These are phyloP conservation scores for Eragrostis nindensis DNA, from an alignment of 176 grass and related monocot genomes.

Conservation along the genomic window DNA sequence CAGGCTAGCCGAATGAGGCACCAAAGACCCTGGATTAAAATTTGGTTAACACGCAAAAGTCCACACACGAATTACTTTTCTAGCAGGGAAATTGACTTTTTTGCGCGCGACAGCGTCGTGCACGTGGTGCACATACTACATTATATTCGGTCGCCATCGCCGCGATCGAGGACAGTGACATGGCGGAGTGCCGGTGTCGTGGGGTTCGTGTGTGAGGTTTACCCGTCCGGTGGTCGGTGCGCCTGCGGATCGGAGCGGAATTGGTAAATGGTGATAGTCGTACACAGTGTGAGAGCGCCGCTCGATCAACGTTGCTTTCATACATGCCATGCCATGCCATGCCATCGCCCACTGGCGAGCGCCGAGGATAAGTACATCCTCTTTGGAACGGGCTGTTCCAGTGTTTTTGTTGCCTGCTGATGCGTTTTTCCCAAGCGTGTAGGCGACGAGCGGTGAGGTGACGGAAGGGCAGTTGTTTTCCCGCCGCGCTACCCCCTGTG, in stretches of 20 bases:
- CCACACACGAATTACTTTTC: neutral
- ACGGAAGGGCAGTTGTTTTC: too few species aligned
- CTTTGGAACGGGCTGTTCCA: too few species aligned
- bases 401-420: too few species aligned
- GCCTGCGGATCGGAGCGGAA: neutral
- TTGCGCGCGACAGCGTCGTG: neutral
- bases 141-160: slow-evolving; percentile 13
- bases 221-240: neutral
- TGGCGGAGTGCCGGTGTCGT: neutral
- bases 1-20: slow-evolving; percentile 2
- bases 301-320: too few species aligned
- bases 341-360: too few species aligned
- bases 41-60: neutral
- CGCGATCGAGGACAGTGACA: neutral
- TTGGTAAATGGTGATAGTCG: too few species aligned
- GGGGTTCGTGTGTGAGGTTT: neutral
- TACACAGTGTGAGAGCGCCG: too few species aligned
- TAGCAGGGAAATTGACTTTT: neutral
- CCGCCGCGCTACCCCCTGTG: too few species aligned
- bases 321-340: too few species aligned
- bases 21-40: neutral
- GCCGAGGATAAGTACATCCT: too few species aligned
- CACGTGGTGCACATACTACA: neutral
- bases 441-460: too few species aligned
- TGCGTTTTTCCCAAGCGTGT: too few species aligned